Base-by-base conservation (phyloP, 2,329 filamentous ascomycete genomes). In the Diaporthe amygdali region DNA sequence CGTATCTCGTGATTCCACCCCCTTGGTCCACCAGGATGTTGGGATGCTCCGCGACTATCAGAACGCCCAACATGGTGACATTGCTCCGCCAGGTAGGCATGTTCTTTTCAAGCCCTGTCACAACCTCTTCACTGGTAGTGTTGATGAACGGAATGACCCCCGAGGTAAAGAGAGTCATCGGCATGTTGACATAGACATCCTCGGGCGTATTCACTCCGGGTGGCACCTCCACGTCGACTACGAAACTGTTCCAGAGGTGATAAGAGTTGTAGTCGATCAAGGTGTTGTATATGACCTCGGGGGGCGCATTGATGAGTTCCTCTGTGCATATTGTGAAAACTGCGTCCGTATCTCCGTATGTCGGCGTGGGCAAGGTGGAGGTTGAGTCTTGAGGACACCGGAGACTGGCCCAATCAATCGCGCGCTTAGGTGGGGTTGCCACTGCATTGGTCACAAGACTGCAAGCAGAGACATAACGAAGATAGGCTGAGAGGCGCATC, bases 61-160 rank as follows among this genome's bases (percentile, higher is more conserved):
- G n/a, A 0, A 41, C 34, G 14, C 56, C 55, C 9, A 41, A 20
- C 4, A 47, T 12, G 1, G 34, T 55, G 27, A 76, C 72, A 56
- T 78, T 73, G 55, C 75, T 78, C 25, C 72, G 73, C 77, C 78
- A 79, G n/a, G 77, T 74, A 2, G 71, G 74, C 17, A 79, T 8
- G 12, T 49, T 22, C 30, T 30, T 41, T 1, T 66, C 47, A 14
- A 77, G 46, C 3, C 73, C 52, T 22, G 75, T 77, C n/a, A 79
- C 70, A 5, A 75, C 64, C 69, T 79, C 77, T 14, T 64, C 51
- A 54, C 77, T 78, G 5, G 75, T 78, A 2, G 76, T 77, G 66
- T 78, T 78, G 20, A 75, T 14, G 5, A 71, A 66, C 12, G 71
- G 72, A 14, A 76, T 30, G 5, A 79, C 63, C 1, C 78, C 77